phyloP scores from a whole-genome alignment of 2,329 filamentous ascomycete genomes.

The Fusarium sambucinum region DNA sequence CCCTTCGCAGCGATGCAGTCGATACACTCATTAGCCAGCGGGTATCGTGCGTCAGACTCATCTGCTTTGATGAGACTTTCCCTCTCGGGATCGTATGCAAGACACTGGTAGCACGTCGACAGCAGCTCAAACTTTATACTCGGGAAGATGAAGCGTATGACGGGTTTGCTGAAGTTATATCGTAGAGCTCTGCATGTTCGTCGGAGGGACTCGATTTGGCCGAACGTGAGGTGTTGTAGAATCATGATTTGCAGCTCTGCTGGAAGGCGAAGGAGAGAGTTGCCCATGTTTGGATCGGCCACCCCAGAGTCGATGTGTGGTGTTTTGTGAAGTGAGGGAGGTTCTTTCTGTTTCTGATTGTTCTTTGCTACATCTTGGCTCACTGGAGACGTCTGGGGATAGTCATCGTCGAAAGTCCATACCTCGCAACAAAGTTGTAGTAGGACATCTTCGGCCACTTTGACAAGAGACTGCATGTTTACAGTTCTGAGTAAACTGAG shows the following conservation, averaged over 20 bases:
- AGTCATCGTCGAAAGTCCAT: slow-evolving; percentile 2
- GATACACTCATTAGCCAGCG: slow-evolving; percentile 57
- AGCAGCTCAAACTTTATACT: slow-evolving; percentile 50
- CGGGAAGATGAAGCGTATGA: slow-evolving; percentile 55
- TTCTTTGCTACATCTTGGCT: neutral
- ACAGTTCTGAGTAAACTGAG: too few species aligned
- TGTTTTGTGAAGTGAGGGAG: neutral
- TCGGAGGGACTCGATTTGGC: slow-evolving; percentile 58
- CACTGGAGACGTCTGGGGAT: neutral
- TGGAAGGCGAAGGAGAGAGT: slow-evolving; percentile 53
- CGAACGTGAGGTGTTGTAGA: slow-evolving; percentile 57
- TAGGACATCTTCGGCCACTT: neutral
- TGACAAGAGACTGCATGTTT: slow-evolving; percentile 1
- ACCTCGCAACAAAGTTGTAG: neutral
- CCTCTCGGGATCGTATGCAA: slow-evolving; percentile 51
- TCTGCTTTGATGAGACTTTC: slow-evolving; percentile 51
- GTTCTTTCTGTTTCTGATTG: neutral
- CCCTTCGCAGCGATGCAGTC: slow-evolving; percentile 53
- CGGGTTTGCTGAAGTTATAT: slow-evolving; percentile 51
- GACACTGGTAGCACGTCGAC: slow-evolving; percentile 57
- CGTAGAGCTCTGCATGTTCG: slow-evolving; percentile 56
- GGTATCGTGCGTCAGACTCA: slow-evolving; percentile 50
- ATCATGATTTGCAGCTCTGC: slow-evolving; percentile 58
- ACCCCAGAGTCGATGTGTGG: fast-evolving
- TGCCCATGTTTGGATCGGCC: neutral